Evolutionary conservation across 164 flowering plant species (phyloP), one percentile per base, ranked within the genome.

Genomic region (Amborella trichopoda): DNA sequence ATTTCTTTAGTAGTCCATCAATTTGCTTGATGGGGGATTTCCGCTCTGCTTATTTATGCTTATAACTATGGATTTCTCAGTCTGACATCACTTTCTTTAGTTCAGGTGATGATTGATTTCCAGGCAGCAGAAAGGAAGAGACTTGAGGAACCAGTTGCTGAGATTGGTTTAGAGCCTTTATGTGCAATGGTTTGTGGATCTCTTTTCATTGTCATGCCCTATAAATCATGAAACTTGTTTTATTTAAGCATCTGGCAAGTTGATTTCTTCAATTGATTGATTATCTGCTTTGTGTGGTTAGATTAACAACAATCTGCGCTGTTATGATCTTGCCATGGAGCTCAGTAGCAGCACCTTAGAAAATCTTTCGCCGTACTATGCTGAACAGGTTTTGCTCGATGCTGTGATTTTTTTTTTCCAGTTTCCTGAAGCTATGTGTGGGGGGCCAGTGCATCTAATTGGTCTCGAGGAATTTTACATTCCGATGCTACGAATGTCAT

Each of bases 241-340:
- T n/a, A n/a, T n/a, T n/a, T n/a, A n/a, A n/a, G n/a, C n/a, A n/a
- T n/a, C n/a, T n/a, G n/a, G n/a, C n/a, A n/a, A n/a, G n/a, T n/a
- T n/a, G n/a, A n/a, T n/a, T n/a, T n/a, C n/a, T n/a, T n/a, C n/a
- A 37, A 5, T n/a, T 37, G 19, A 37, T 37, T 14, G 36, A 8
- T n/a, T n/a, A 14, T 37, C 4, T 37, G 2, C 41, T 37, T n/a
- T 37, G n/a, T n/a, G 8, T 37, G 48, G 23, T 41, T 77, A 93
- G 99, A 71, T 93, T 23, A 93, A 93, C 65, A 93, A 93, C 73
- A 93, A 93, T 55, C 72, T 93, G 8, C 94, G 87, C 50, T 93
- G 96, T 62, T 85, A 93, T 75, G 96, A 88, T 65, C 96, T 88
- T 52, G 88, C 99, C 25, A 67, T 85, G 84, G 99, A 93, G 70